Percentiles rank a stretch among this genome's conserved stretches.
Conservation (phyloP, 331 rosid genomes). For the Erythrophleum ivorense region DNA sequence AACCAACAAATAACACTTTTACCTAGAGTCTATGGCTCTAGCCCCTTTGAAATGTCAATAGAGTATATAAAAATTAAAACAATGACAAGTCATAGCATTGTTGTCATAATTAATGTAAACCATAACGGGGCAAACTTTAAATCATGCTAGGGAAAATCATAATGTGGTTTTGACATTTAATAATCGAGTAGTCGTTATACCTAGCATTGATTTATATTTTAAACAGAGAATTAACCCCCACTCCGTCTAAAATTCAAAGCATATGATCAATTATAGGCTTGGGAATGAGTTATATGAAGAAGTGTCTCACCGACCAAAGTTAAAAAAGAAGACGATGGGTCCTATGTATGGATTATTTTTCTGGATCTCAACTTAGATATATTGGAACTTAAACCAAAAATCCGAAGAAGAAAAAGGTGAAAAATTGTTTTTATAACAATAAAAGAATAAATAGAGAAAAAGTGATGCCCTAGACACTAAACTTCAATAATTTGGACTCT, state of each 20-base stretch:
- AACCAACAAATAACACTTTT: not conserved
- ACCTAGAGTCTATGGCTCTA: not conserved
- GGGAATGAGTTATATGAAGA: not conserved
- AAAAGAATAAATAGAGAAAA: no score
- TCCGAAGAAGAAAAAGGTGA: no score
- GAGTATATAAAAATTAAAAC: not conserved
- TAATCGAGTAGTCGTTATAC: not conserved
- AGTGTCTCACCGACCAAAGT: not conserved
- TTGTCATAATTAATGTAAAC: not conserved
- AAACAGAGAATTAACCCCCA: not conserved
- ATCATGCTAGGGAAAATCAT: conserved; percentile 5
- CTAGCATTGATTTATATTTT: not conserved
- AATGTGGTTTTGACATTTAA: not conserved
- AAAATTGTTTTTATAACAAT: no score
- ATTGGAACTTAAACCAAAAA: not conserved
- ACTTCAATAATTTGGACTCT: no score
- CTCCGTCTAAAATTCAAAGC: not conserved
- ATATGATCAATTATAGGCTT: not conserved
- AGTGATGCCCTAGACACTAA: no score
- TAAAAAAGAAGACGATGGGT: not conserved
- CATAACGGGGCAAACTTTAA: not conserved
- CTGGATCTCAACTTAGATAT: not conserved
- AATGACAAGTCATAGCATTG: not conserved
- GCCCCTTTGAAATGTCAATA: not conserved
- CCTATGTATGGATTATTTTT: not conserved